Base-by-base conservation (phyloP, 306 rosid species). In the Erythrophleum fordii region DNA sequence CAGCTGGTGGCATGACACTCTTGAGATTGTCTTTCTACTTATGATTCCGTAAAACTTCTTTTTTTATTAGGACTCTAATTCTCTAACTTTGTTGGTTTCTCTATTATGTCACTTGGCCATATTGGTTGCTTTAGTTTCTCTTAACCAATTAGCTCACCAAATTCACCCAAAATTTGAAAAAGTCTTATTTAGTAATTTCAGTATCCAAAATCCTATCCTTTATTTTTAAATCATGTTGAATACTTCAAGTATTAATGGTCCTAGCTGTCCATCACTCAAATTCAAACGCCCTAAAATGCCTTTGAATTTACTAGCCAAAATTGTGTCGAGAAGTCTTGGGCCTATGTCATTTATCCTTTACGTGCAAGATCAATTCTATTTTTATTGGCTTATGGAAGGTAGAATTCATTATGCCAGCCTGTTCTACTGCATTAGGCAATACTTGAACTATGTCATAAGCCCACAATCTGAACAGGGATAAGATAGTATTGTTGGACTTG, bases 181-280 rank as follows among this genome's bases (percentile, higher is more conserved):
- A 78, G 72, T 3, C 81, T 83, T 1, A 28, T 62, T n/a, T 80
- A 1, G 8, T 35, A 49, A 2, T 2, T 74, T 87, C 91, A 88
- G 20, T 26, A 53, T 5, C 91, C 89, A 12, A 88, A 20, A 75
- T 8, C n/a, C 72, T 80, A 79, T 88, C 84, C 2, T 8, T 67
- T 1, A 81, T 6, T 69, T n/a, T n/a, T n/a, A n/a, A n/a, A n/a
- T n/a, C n/a, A 83, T 68, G 51, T 88, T 88, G 71, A 77, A 44
- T 10, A 87, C 69, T 72, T 88, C 85, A 77, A 77, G 58, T 16
- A 10, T 5, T 34, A 79, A 72, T 14, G 79, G 60, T 42, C 74
- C 74, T 64, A 88, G 59, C 44, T 82, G 80, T 37, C 88, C 80
- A 1, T 75, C 13, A 1, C 39, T 52, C 29, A 85, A 52, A 23